Conservation (phyloP, 192 early-diverging fungal genomes). For the Coemansia erecta region DNA sequence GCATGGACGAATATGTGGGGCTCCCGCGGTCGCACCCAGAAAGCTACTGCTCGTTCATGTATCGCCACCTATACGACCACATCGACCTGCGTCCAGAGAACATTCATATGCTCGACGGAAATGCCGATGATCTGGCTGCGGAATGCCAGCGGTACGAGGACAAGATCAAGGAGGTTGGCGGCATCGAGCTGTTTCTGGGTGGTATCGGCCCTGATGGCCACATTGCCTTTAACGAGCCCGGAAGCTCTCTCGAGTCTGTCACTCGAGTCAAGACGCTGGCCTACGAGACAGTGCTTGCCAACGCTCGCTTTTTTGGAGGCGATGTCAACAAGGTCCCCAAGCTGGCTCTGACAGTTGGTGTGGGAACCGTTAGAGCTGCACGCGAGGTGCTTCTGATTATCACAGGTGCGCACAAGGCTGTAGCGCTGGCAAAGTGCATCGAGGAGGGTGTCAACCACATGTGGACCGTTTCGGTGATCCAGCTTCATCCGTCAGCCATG, state of each 20-base stretch:
- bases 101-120: constrained; percentile 81
- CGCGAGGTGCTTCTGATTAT: constrained; percentile 83
- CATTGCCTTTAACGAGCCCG: constrained; percentile 90
- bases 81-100: constrained; percentile 74
- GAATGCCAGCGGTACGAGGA: constrained; percentile 80
- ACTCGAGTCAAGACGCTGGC: constrained; percentile 87
- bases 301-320: constrained; percentile 83
- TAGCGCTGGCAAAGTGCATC: constrained; percentile 82
- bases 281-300: constrained; percentile 86
- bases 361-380: constrained; percentile 84
- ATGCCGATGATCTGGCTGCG: constrained; percentile 73
- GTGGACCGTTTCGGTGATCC: constrained; percentile 86
- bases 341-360: constrained; percentile 84
- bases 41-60: constrained; percentile 88
- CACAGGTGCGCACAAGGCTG: constrained; percentile 82
- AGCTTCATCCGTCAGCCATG: constrained; percentile 77
- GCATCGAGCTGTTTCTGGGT: constrained; percentile 84
- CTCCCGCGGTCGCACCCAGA: constrained; percentile 73
- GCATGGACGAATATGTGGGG: constrained; percentile 86
- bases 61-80: constrained; percentile 81
- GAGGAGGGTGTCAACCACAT: constrained; percentile 86
- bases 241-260: constrained; percentile 74
- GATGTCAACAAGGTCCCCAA: constrained; percentile 87
- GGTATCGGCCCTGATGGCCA: constrained; percentile 89
- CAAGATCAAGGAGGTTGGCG: constrained; percentile 72